Evolutionary conservation across 305 asterid species (phyloP).

Genomic region (Solanum hybrid): DNA sequence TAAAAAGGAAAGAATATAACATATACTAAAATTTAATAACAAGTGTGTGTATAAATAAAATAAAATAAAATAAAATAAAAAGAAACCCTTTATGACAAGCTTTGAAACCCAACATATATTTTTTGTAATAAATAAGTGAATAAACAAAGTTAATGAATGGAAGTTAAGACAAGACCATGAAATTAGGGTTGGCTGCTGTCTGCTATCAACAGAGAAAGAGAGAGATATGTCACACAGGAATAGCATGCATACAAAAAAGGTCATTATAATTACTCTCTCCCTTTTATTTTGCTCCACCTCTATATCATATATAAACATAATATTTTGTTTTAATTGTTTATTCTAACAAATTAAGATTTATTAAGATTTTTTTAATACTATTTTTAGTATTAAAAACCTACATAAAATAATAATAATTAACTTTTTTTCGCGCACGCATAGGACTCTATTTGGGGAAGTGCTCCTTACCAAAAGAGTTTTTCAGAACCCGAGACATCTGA

Average conservation of each 20-base stretch:
- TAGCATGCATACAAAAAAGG: not conserved
- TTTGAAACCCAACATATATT: not conserved
- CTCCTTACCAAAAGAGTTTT: too few relatives aligned
- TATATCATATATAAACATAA: not conserved
- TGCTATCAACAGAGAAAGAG: slow-evolving; percentile 3
- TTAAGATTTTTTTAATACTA: not conserved
- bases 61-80: not conserved
- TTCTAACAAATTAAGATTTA: not conserved
- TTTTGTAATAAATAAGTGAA: not conserved
- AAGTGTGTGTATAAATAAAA: not conserved
- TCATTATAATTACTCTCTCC: not conserved
- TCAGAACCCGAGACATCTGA: too few relatives aligned
- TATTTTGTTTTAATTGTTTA: not conserved
- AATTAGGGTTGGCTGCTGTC: slow-evolving; percentile 57
- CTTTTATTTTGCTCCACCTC: not conserved
- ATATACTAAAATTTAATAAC: not conserved
- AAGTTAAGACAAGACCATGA: slow-evolving; percentile 45
- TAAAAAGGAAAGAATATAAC: not conserved
- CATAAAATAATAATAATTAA: not conserved
- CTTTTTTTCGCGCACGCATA: too few relatives aligned
- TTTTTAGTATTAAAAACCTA: not conserved
- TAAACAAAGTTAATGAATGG: slow-evolving; percentile 1
- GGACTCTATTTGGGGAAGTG: too few relatives aligned
- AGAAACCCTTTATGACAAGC: not conserved
- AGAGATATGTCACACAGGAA: not conserved